These are phyloP conservation scores for Hypoxylon sp. DNA, from an alignment of 2,329 filamentous ascomycete species.

Conservation along the genomic window DNA sequence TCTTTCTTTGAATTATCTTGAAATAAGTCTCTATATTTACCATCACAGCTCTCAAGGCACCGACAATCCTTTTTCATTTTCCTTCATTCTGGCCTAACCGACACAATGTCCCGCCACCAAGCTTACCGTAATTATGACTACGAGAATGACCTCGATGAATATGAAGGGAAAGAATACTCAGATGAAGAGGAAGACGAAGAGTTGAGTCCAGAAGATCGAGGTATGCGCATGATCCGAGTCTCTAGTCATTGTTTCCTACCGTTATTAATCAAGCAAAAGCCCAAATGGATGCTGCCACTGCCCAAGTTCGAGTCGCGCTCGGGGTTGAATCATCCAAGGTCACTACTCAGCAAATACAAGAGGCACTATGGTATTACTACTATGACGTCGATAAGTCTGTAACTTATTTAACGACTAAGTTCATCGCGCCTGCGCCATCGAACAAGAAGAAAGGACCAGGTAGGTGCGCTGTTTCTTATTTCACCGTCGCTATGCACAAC, in stretches of 20 bases:
- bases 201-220: conserved; percentile 56
- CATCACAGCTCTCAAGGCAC: not conserved
- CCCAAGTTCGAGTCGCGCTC: conserved; percentile 76
- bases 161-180: conserved; percentile 60
- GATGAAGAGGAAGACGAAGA: conserved; percentile 61
- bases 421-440: conserved; percentile 61
- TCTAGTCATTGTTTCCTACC: conserved; percentile 4
- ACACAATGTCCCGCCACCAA: conserved; percentile 64
- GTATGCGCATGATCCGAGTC: conserved; percentile 33
- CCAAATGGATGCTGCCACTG: conserved; percentile 74
- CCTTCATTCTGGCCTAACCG: not conserved
- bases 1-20: not conserved
- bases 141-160: conserved; percentile 67
- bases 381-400: conserved; percentile 92
- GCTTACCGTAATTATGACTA: conserved; percentile 65
- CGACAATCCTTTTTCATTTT: not conserved
- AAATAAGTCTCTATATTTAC: not conserved
- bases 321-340: conserved; percentile 71
- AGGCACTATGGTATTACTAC: conserved; percentile 95
- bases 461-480: conserved; percentile 57
- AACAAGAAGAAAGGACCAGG: conserved; percentile 62
- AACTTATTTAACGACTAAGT: conserved; percentile 80
- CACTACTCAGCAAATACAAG: conserved; percentile 79
- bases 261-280: conserved; percentile 41
- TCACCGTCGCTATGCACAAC: conserved; percentile 23